Evolutionary conservation across 1,284 basidiomycete genomes (phyloP).

Genomic region (Phenoliferia sp.): DNA sequence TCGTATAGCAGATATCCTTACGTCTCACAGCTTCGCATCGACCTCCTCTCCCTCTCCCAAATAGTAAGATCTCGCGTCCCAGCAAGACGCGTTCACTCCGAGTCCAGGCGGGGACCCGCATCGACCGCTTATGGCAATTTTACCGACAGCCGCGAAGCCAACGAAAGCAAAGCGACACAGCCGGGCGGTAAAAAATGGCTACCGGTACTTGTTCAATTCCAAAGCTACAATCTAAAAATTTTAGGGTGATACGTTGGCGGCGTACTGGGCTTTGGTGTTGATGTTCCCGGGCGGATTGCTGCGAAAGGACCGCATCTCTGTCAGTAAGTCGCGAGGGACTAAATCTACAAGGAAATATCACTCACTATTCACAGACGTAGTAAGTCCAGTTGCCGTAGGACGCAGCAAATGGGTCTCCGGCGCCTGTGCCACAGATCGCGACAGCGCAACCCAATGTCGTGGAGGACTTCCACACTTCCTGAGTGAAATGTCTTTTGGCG

Average conservation of each 20-base stretch:
- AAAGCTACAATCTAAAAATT: neutral
- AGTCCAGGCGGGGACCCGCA: too few species aligned
- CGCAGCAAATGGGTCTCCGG: conserved; percentile 18
- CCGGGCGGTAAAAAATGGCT: neutral
- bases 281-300: neutral
- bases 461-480: conserved; percentile 23
- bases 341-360: neutral
- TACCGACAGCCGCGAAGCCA: too few species aligned
- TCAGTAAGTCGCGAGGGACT: neutral
- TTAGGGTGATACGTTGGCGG: neutral
- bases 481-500: conserved; percentile 22
- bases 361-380: conserved; percentile 19
- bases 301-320: too few species aligned
- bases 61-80: too few species aligned
- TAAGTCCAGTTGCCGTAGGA: conserved; percentile 11
- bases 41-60: too few species aligned
- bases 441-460: conserved; percentile 22
- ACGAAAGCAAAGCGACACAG: neutral
- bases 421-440: conserved; percentile 8
- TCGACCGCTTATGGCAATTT: too few species aligned
- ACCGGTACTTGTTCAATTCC: neutral
- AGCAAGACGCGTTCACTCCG: too few species aligned
- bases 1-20: too few species aligned
- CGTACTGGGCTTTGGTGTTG: neutral
- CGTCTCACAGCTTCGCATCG: too few species aligned